Base-by-base conservation (phyloP, 2,329 filamentous ascomycete species). In the Xylaria sp. region DNA sequence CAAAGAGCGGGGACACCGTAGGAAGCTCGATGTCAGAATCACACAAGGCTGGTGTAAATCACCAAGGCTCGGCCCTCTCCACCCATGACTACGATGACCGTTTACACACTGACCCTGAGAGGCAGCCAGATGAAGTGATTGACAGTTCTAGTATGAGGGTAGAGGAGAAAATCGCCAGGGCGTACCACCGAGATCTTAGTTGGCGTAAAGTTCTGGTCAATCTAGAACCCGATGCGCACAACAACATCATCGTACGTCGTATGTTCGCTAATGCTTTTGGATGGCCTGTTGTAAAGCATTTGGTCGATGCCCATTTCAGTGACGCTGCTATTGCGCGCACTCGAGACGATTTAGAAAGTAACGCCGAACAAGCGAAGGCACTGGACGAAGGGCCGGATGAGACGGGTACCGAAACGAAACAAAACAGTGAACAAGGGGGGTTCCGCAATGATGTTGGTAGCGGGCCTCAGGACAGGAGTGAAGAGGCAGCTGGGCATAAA, bases 141-240 rank as follows among this genome's bases (percentile, higher is more conserved):
- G 90, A 92, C 74, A 85, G 82, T 18, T 88, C 90, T 10, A 89
- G 83, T 71, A 94, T 98, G 89, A 93, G 92, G 71, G 94, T 98
- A 0, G 96, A 99, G 80, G 96, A 99, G 80, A 98, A 98, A 82
- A 99, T 99, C 73, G 96, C 96, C 1, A 89, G 96, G 56, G 96
- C 94, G 15, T 99, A 99, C 81, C 96, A 99, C 79, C 90, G 90
- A 13, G 94, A 94, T 71, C 82, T 99, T 23, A 93, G 93, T 1
- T 99, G 96, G 96, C 92, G 96, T 55, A 99, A 99, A 79, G 96
- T 99, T 1, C 88, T 99, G 3, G 96, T 99, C 15, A 92, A 96
- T 63, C 86, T 99, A 2, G 95, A 99, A 78, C 96, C 96, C 0
- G 96, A 99, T 80, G 96, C 96, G 0, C 96, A 99, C 83, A 99